Conservation (phyloP, 1,139 yeast species). For the Taphrina betulina region DNA sequence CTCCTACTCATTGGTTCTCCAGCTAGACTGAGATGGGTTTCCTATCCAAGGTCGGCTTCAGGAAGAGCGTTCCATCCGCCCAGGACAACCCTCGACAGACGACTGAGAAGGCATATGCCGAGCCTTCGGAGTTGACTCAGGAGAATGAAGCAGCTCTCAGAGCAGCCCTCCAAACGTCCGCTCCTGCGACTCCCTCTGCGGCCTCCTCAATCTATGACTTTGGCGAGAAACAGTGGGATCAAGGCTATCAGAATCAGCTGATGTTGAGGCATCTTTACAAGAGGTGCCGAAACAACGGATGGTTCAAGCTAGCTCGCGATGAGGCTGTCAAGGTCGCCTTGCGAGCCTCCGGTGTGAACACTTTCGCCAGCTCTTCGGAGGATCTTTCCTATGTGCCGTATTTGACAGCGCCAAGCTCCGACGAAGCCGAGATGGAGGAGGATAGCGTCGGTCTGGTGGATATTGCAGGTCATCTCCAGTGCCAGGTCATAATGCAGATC, state of each 20-base stretch:
- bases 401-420: slow-evolving; percentile 29
- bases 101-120: slow-evolving; percentile 16
- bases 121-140: slow-evolving; percentile 16
- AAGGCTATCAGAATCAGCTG: slow-evolving; percentile 36
- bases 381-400: slow-evolving; percentile 31
- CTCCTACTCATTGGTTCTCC: too few species aligned
- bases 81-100: slow-evolving; percentile 4
- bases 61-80: slow-evolving; percentile 13
- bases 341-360: slow-evolving; percentile 30
- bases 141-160: slow-evolving; percentile 29
- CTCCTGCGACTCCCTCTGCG: slow-evolving; percentile 4
- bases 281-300: slow-evolving; percentile 34
- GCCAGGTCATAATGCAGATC: slow-evolving; percentile 36
- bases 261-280: slow-evolving; percentile 36
- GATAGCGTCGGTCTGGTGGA: slow-evolving; percentile 34
- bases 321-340: slow-evolving; percentile 33
- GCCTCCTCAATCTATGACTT: slow-evolving; percentile 26
- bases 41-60: slow-evolving; percentile 25
- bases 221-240: slow-evolving; percentile 24
- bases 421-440: slow-evolving; percentile 20
- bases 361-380: slow-evolving; percentile 13
- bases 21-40: slow-evolving; percentile 14
- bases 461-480: slow-evolving; percentile 32
- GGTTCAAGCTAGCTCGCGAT: slow-evolving; percentile 35
- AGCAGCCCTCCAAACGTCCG: slow-evolving; percentile 7